Evolutionary conservation across 306 rosid species (phyloP), one percentile per base, ranked within the genome.

Genomic region (Prunus salicina): DNA sequence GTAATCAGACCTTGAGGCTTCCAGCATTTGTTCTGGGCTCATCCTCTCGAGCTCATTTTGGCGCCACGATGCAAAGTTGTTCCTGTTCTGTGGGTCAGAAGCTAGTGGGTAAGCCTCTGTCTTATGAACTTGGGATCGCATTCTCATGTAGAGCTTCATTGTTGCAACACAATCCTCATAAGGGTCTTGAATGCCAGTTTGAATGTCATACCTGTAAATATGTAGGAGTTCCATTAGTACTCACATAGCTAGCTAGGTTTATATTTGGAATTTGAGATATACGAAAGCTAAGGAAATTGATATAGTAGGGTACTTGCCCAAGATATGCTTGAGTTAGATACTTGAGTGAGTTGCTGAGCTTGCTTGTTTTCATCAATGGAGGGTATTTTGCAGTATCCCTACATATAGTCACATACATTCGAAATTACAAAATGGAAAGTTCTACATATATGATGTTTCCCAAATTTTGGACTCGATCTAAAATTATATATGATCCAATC

Each of bases 341-440:
- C 88, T 96, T 92, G 74, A 96, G 97, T 41, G 99, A 83, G 87
- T 92, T 96, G 89, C 97, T 86, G 68, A 92, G 93, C 88, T 96
- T 96, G 93, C 94, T 96, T 2, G 99, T 91, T 80, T 96, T 96
- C 97, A 92, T 88, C 80, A 96, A 78, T 74, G 99, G 99, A 67
- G 98, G 99, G 79, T 96, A 96, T 76, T 88, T 91, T 70, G 97
- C 96, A 24, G 93, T 92, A 81, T 96, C 99, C 90, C 99, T 96
- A 84, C 57, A 9, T 28, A 55, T 18, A 64, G 6, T 18, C 60
- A 46, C 28, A 55, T 62, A 27, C 27, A 2, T 43, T 62, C 25
- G 5, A 19, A 57, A 8, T 28, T 0, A 60, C 2, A 3, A 56
- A 56, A 56, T n/a, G 61, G 25, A 63, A 22, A 24, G 7, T n/a